Percentiles rank a stretch among this genome's conserved stretches.
Conservation (phyloP, 257 asterid genomes). For the Parsonsia alboflavescens region DNA sequence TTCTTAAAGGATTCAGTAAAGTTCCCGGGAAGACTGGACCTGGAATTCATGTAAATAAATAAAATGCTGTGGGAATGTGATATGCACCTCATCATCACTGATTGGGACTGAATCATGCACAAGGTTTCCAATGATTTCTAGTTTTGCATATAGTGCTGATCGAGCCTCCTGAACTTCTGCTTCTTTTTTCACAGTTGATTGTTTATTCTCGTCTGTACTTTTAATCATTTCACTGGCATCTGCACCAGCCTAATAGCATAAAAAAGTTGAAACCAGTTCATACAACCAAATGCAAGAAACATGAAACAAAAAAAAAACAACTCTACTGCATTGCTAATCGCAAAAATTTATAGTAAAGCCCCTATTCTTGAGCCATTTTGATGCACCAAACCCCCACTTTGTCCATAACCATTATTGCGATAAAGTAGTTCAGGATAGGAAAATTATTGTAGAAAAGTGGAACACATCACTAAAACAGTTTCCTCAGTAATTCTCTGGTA, state of each 20-base stretch:
- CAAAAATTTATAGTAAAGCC: background rate
- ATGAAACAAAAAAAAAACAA: no score
- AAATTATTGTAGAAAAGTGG: background rate
- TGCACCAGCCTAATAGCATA: conserved; percentile 44
- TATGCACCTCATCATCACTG: conserved; percentile 63
- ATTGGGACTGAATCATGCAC: conserved; percentile 95
- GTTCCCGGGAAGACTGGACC: background rate
- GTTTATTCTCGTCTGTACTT: conserved; percentile 57
- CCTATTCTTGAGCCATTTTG: background rate
- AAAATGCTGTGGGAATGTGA: conserved; percentile 6
- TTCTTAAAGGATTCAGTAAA: background rate
- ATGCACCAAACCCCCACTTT: background rate
- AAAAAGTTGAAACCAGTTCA: background rate
- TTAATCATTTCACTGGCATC: conserved; percentile 52
- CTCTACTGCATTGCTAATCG: background rate
- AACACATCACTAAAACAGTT: background rate
- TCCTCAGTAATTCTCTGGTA: background rate
- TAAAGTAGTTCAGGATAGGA: background rate
- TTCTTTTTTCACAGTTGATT: conserved; percentile 49
- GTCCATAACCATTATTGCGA: background rate
- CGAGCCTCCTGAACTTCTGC: conserved; percentile 80
- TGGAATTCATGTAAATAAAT: background rate
- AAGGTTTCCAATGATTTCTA: conserved; percentile 70
- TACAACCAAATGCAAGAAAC: background rate
- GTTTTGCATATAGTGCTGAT: conserved; percentile 49